These are phyloP conservation scores for Ascomycota sp. DNA, from an alignment of 2,329 filamentous ascomycete genomes.

Conservation along the genomic window DNA sequence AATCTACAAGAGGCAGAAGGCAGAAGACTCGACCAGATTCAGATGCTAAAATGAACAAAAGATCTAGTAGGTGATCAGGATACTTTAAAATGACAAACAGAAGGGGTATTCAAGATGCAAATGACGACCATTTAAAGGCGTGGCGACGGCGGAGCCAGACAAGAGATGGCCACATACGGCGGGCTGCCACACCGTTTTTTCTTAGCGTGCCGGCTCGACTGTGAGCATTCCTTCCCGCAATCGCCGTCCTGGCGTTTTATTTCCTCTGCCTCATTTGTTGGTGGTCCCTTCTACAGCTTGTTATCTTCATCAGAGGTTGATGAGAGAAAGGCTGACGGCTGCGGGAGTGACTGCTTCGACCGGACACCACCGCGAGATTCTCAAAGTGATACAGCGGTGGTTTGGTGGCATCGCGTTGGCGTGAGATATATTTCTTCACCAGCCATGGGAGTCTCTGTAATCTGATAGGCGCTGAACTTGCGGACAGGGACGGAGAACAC, in stretches of 20 bases:
- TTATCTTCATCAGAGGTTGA: slow-evolving; percentile 1
- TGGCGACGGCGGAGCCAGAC: no score
- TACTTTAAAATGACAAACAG: no score
- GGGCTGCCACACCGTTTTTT: no score
- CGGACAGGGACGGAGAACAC: slow-evolving; percentile 25
- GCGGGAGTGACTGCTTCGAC: not conserved
- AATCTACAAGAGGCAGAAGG: no score
- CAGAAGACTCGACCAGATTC: no score
- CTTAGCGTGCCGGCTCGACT: no score
- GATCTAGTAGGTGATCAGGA: no score
- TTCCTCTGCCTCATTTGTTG: not conserved
- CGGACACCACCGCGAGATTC: slow-evolving; percentile 3
- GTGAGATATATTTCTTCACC: slow-evolving; percentile 13
- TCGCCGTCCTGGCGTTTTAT: no score
- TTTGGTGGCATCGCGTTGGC: slow-evolving; percentile 10
- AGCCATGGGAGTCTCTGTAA: slow-evolving; percentile 13
- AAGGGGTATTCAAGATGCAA: no score
- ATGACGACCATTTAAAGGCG: no score
- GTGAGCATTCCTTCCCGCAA: not conserved
- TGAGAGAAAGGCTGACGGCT: not conserved
- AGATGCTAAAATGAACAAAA: no score
- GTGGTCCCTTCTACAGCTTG: not conserved
- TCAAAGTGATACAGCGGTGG: slow-evolving; percentile 18
- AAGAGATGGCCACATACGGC: no score
- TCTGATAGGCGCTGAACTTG: slow-evolving; percentile 20